Base-by-base conservation (phyloP, 23 red algal genomes). In the Gracilaria domingensis region DNA sequence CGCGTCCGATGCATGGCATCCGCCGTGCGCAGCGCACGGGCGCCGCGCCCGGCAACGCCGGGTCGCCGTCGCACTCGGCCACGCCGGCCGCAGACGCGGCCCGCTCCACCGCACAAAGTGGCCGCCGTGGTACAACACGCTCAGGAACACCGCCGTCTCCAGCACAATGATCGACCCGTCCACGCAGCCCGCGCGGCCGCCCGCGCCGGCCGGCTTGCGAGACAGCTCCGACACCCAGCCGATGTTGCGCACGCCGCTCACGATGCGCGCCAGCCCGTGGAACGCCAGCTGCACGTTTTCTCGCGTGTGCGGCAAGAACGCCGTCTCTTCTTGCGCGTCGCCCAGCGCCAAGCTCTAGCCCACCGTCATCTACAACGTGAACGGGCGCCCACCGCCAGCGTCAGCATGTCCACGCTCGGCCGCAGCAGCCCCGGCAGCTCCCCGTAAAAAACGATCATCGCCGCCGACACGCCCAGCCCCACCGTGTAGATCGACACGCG, bases 301-400 rank as follows among this genome's bases (percentile, higher is more conserved):
- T 37, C 84, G 45, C 16, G 37, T 62, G 28, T n/a, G 6, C 29
- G 33, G 17, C n/a, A n/a, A n/a, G n/a, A 61, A 38, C 14, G 34
- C 17, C 29, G 84, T 88, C 50, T 59, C 32, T 28, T 88, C 84
- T 48, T 88, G 65, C 55, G 84, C 78, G 32, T 88, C 84, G 30
- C 84, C 84, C 49, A 88, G 71, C n/a, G 84, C 84, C 13, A 69
- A 67, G 45, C 84, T 88, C 56, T 88, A 78, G 29, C 84, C 84
- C 25, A 88, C 28, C 53, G 84, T 88, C 84, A 88, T 88, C 84
- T 69, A 88, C 33, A 88, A 34, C 47, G 84, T 88, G 44, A 73
- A 88, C 12, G 84, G 69, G n/a, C n/a, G 51, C 84, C 84, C 12
- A 88, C 47, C 12, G 84, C 84, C 65, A 88, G 71, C 25, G 84